Percentiles rank a stretch among this genome's conserved stretches.
Evolutionary conservation across 164 flowering plant species (phyloP).

Genomic region (grape (Vitis vinifera)): ASM3070453v1 NC_081809.1:5573501-5574000

Average conservation of each 20-base stretch:
- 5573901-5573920: no score
- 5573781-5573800: not conserved
- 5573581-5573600: constrained; percentile 99
- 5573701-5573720: constrained; percentile 26
- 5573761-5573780: constrained; percentile 12
- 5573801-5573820: no score
- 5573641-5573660: constrained; percentile 80
- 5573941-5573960: no score
- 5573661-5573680: constrained; percentile 23
- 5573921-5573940: no score
- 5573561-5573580: constrained; percentile 95
- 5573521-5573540: constrained; percentile 99
- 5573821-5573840: no score
- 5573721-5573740: constrained; percentile 30
- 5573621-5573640: constrained; percentile 86
- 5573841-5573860: no score
- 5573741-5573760: constrained; percentile 52
- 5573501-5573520: constrained; percentile 4
- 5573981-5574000: no score
- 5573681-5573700: constrained; percentile 28
- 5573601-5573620: constrained; percentile 98
- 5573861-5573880: no score
- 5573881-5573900: no score
- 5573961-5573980: no score
- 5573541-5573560: constrained; percentile 93